Conservation (phyloP, 192 early-diverging fungal genomes). For the Podila clonocystis region DNA sequence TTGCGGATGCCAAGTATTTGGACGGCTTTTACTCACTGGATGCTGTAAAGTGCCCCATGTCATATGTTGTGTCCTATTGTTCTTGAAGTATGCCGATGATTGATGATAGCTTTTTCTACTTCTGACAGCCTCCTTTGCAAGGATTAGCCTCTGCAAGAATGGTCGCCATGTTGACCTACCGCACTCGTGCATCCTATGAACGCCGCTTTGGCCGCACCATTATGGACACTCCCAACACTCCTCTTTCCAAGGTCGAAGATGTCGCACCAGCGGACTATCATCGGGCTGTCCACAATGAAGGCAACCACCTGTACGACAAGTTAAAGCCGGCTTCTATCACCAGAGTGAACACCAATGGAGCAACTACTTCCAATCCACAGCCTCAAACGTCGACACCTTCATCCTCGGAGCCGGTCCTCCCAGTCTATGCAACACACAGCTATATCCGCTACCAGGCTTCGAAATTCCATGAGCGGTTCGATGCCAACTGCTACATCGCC, state of each 20-base stretch:
- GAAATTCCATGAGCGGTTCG: constrained; percentile 87
- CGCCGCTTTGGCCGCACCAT: constrained; percentile 91
- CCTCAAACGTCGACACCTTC: not conserved
- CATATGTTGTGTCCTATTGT: not conserved
- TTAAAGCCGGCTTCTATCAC: constrained; percentile 6
- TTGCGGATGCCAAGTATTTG: constrained; percentile 85
- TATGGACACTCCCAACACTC: constrained; percentile 19
- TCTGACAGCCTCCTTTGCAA: not conserved
- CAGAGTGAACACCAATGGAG: not conserved
- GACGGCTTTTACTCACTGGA: constrained; percentile 49
- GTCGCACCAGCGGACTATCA: constrained; percentile 58
- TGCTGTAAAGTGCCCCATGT: constrained; percentile 7
- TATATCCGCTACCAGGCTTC: constrained; percentile 99
- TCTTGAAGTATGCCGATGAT: constrained; percentile 57
- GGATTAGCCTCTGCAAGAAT: constrained; percentile 86
- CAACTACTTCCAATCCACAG: not conserved
- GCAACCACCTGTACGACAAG: constrained; percentile 44
- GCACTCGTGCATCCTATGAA: constrained; percentile 96
- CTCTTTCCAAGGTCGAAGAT: constrained; percentile 17
- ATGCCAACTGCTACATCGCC: constrained; percentile 98
- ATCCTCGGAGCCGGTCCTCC: not conserved
- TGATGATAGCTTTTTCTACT: no score
- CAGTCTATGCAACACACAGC: constrained; percentile 61
- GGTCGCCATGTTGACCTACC: constrained; percentile 96
- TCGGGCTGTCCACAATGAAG: constrained; percentile 63